Percentiles rank a stretch among this genome's conserved stretches.
Conservation (phyloP, 805 yeast species). For the Spathaspora boniae region DNA sequence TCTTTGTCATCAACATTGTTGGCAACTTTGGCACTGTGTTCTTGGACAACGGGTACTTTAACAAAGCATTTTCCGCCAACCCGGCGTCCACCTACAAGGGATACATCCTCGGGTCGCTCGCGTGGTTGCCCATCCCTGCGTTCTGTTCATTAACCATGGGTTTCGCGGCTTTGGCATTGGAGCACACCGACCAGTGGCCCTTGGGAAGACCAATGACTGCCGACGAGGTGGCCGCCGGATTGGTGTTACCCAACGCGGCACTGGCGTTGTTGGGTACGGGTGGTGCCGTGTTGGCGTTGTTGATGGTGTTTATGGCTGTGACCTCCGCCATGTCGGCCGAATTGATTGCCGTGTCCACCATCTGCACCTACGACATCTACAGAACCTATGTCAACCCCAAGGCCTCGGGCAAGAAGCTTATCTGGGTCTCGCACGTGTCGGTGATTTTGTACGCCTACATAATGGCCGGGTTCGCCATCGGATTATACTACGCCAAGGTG, state of each 20-base stretch:
- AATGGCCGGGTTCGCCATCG: conserved; percentile 83
- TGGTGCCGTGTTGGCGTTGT: conserved; percentile 80
- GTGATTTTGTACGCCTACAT: conserved; percentile 55
- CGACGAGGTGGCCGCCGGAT: conserved; percentile 76
- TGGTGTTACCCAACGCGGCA: conserved; percentile 76
- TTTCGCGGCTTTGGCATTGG: conserved; percentile 73
- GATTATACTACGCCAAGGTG: conserved; percentile 75
- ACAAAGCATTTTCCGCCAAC: conserved; percentile 81
- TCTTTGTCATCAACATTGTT: conserved; percentile 79
- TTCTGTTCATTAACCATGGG: conserved; percentile 83
- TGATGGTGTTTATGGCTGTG: conserved; percentile 86
- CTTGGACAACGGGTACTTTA: conserved; percentile 84
- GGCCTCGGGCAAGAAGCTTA: conserved; percentile 72
- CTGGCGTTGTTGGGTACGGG: conserved; percentile 80
- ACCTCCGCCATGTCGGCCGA: conserved; percentile 93
- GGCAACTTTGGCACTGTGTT: conserved; percentile 91
- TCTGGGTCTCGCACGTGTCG: conserved; percentile 62
- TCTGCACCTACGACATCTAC: conserved; percentile 83
- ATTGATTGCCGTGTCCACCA: conserved; percentile 81
- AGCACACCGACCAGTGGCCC: conserved; percentile 69
- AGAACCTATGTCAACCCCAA: conserved; percentile 74
- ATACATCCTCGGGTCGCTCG: conserved; percentile 80
- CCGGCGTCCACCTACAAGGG: conserved; percentile 87
- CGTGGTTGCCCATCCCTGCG: conserved; percentile 91
- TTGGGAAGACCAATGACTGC: conserved; percentile 65